Evolutionary conservation across 805 yeast species (phyloP).

Genomic region (Lipomyces japonicus): DNA sequence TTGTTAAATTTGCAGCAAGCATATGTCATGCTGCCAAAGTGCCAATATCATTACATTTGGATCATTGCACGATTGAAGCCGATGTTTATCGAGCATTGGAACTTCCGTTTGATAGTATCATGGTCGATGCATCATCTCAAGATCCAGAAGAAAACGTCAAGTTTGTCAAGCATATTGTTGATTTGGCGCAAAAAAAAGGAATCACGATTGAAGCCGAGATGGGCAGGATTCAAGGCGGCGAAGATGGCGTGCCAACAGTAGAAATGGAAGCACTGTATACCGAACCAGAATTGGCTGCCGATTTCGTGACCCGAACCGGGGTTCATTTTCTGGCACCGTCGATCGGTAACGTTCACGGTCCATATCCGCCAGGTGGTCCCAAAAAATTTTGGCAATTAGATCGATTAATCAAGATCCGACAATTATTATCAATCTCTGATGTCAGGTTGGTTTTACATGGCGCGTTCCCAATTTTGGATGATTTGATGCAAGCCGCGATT

Average conservation of each 20-base stretch:
- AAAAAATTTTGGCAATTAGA: conserved; percentile 34
- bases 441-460: conserved; percentile 40
- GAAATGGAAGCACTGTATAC: conserved; percentile 36
- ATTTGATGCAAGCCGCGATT: conserved; percentile 33
- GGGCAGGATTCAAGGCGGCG: conserved; percentile 41
- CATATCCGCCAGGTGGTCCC: conserved; percentile 38
- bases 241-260: conserved; percentile 38
- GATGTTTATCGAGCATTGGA: conserved; percentile 36
- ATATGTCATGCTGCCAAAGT: conserved; percentile 35
- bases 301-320: conserved; percentile 36
- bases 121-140: conserved; percentile 41
- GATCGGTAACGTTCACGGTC: conserved; percentile 41
- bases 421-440: conserved; percentile 2
- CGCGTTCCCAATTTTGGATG: conserved; percentile 37
- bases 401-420: conserved; percentile 4
- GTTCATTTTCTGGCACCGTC: conserved; percentile 41
- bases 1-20: conserved; percentile 33
- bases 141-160: conserved; percentile 37
- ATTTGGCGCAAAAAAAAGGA: conserved; percentile 31
- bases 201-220: conserved; percentile 41
- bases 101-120: conserved; percentile 40
- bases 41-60: conserved; percentile 39
- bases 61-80: conserved; percentile 38
- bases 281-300: conserved; percentile 36
- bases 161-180: conserved; percentile 35